Percentiles rank a stretch among this genome's conserved stretches.
These are phyloP conservation scores for Mortierella sp. DNA, from an alignment of 371 early-diverging fungal genomes.

Conservation along the genomic window DNA sequence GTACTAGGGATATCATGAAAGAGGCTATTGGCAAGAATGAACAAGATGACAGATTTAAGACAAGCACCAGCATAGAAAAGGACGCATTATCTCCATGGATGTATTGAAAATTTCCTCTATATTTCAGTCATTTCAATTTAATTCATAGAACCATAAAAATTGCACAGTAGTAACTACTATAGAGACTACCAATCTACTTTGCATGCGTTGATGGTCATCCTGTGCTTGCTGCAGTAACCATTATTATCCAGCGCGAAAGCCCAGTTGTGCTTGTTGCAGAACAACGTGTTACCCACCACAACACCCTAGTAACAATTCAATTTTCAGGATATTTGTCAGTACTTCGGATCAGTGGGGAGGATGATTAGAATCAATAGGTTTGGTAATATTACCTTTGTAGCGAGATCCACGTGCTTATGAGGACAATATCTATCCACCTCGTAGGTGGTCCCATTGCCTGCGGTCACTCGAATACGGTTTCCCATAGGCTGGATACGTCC, in stretches of 20 bases:
- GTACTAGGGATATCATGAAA: constrained; percentile 15
- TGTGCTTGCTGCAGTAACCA: constrained; percentile 62
- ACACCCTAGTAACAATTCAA: constrained; percentile 61
- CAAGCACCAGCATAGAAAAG: background rate
- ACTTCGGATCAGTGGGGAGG: background rate
- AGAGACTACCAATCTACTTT: constrained; percentile 72
- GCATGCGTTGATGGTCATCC: constrained; percentile 68
- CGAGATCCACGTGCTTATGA: constrained; percentile 75
- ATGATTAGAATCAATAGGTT: background rate
- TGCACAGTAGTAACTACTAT: background rate
- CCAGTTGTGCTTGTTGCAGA: constrained; percentile 80
- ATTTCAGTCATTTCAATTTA: background rate
- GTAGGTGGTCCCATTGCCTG: constrained; percentile 65
- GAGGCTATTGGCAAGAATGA: background rate
- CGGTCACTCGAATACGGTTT: constrained; percentile 69
- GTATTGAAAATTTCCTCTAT: background rate
- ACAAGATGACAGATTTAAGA: background rate
- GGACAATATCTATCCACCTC: constrained; percentile 80
- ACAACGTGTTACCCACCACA: constrained; percentile 67
- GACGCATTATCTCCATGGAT: constrained; percentile 2
- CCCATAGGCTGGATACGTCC: constrained; percentile 56
- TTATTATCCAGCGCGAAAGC: constrained; percentile 64
- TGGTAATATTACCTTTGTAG: constrained; percentile 56
- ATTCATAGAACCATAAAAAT: background rate
- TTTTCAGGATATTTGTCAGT: background rate